phyloP scores from a whole-genome alignment of 345 rosid species.

The Syzygium jambos region DNA sequence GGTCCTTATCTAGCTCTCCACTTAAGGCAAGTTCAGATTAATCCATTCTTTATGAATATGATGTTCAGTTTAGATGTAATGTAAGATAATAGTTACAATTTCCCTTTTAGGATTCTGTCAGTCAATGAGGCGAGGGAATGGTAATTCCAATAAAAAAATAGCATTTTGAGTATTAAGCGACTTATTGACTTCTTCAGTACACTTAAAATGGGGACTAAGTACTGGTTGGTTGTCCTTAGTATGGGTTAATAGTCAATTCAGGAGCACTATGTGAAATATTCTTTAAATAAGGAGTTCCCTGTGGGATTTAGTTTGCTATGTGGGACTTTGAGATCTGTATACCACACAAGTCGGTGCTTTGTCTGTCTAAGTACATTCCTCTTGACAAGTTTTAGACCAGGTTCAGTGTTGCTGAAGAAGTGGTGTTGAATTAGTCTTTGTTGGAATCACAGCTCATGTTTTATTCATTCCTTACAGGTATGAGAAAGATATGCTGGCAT shows the following conservation, averaged over 20 bases:
- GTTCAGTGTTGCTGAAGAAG: background rate
- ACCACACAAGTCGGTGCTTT: background rate
- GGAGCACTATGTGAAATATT: background rate
- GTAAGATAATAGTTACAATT: background rate
- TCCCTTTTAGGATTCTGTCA: background rate
- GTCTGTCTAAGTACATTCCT: background rate
- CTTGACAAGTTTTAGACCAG: background rate
- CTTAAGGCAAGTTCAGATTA: slow-evolving; percentile 48
- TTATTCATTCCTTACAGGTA: slow-evolving; percentile 35
- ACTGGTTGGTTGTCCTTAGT: background rate
- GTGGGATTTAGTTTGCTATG: background rate
- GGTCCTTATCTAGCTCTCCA: slow-evolving; percentile 92
- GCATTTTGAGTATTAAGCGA: background rate
- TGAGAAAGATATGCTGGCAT: slow-evolving; percentile 98
- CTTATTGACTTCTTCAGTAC: background rate
- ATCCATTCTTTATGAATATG: background rate
- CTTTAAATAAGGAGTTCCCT: background rate
- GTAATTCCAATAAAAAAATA: background rate
- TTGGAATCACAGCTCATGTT: background rate
- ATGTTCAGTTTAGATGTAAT: background rate
- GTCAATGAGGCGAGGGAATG: background rate
- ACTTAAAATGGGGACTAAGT: background rate
- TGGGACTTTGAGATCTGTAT: background rate
- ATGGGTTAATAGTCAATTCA: background rate
- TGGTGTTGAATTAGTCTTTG: background rate